Evolutionary conservation across 192 early-diverging fungal genomes (phyloP), one percentile per base, ranked within the genome.

Genomic region (Coemansia sp.): DNA sequence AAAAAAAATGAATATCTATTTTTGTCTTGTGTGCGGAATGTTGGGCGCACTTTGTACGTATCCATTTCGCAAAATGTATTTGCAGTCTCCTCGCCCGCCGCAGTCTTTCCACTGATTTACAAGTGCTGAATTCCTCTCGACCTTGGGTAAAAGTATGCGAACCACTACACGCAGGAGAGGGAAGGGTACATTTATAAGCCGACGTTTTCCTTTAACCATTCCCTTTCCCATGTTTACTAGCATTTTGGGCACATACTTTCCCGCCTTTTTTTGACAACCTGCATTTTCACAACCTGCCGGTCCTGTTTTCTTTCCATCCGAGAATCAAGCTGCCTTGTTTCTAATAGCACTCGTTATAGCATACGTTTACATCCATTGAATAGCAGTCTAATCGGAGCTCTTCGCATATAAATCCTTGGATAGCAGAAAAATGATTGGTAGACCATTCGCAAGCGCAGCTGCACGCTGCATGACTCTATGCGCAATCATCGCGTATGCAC

Each of bases 391-490:
- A 53, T 53, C 20, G 2, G n/a, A 23, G 10, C 15, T 53, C 1
- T 18, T 14, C 12, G 23, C 24, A 26, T 53, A 21, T 7, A 53
- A 21, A 53, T 14, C 8, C 21, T 16, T 26, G 24, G 24, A 15
- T 53, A 53, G 51, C 24, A 44, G 20, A 15, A 59, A 35, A 34
- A 68, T 60, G 58, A 16, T 53, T 53, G 10, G 24, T 26, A 53
- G 8, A 23, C 51, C 51, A 26, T 53, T 26, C 51, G 4, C 51
- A 26, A 21, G 51, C 16, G 51, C 51, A 26, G 51, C 23, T 26
- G 21, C 51, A 53, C 51, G 51, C 51, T 53, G 51, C 24, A 53
- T 53, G 51, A 26, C 51, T 53, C 51, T 67, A 38, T 51, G 23
- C 26, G 65, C 61, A 23, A 5, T 49, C 23, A 18, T 34, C 38